These are phyloP conservation scores for Parathielavia hyrcaniae DNA, from an alignment of 495 filamentous ascomycete species.

Conservation along the genomic window DNA sequence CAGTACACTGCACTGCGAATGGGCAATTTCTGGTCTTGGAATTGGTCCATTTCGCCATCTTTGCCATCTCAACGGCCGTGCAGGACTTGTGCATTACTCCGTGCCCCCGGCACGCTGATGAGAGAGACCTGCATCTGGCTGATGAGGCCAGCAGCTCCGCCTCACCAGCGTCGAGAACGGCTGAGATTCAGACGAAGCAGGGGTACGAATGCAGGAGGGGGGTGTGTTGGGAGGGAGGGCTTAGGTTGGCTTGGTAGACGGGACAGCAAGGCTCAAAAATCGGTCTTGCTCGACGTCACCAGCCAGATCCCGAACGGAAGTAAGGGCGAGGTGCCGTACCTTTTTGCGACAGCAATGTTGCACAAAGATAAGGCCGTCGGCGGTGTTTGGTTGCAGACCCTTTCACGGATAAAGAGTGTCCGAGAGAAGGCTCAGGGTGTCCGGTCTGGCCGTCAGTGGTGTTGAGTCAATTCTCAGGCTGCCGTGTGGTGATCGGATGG, in stretches of 20 bases:
- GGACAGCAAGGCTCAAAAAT: slow-evolving; percentile 7
- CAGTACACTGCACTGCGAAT: not conserved
- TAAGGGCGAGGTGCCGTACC: slow-evolving; percentile 14
- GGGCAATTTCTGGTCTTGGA: not conserved
- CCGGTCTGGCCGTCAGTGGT: not conserved
- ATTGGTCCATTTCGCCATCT: not conserved
- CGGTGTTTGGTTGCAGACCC: slow-evolving; percentile 24
- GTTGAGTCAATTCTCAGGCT: slow-evolving; percentile 9
- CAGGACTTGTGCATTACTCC: not conserved
- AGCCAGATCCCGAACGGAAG: slow-evolving; percentile 1
- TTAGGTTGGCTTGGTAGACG: not conserved
- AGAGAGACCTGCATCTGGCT: slow-evolving; percentile 2
- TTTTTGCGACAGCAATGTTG: slow-evolving; percentile 17
- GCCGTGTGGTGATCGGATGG: not conserved
- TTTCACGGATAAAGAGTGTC: slow-evolving; percentile 19
- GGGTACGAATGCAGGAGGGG: not conserved
- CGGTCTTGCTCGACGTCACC: slow-evolving; percentile 12
- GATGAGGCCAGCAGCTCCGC: not conserved
- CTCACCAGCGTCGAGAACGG: not conserved
- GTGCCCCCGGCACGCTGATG: not conserved
- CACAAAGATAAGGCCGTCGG: slow-evolving; percentile 28
- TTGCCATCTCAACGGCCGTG: not conserved
- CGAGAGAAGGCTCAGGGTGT: slow-evolving; percentile 22
- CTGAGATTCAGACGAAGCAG: slow-evolving; percentile 7
- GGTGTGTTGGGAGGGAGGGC: not conserved